Base-by-base conservation (phyloP, 192 early-diverging fungal genomes). In the Spizellomyces sp. region DNA sequence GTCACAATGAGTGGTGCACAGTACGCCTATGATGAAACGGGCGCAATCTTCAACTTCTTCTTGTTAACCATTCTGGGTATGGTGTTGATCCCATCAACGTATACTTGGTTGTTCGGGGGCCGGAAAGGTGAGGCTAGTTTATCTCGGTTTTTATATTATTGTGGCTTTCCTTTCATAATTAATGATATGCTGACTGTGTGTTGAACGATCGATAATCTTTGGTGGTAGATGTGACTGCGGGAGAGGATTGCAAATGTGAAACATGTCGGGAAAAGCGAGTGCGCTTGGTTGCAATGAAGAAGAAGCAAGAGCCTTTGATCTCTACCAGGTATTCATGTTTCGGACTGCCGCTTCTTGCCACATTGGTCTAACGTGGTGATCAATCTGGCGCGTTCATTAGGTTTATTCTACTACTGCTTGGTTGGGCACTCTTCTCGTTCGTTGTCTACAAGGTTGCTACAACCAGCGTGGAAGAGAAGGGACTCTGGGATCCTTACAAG, bases 31-130 rank as follows among this genome's bases (percentile, higher is more conserved):
- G 96, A 99, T 81, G 93, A 95, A 77, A 86, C 89, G 71, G 96
- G 96, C 41, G 90, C 93, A 69, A 94, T 91, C 71, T 99, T 98
- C 84, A 90, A 92, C 81, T 96, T 94, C 85, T 99, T 95, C 81
- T 81, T 96, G 36, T 71, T 96, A 67, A 90, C 96, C 3, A 78
- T 96, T 59, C 85, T 98, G 63, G 84, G 87, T 42, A 77, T 99
- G 36, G 83, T 92, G 56, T 84, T 98, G 58, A 77, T 96, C 43
- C 96, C 96, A 3, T 75, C 84, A 41, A 95, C 81, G 9, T 79
- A 59, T 66, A 72, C 70, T 19, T 66, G 48, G 19, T 14, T 54
- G 15, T 57, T 58, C 55, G 62, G 70, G 48, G 62, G 70, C 36
- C 0, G 22, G 22, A 72, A 64, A 72, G 52, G 70, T 72, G 44